Base-by-base conservation (phyloP, 257 asterid species). In the Solanum bulbocastanum region DNA sequence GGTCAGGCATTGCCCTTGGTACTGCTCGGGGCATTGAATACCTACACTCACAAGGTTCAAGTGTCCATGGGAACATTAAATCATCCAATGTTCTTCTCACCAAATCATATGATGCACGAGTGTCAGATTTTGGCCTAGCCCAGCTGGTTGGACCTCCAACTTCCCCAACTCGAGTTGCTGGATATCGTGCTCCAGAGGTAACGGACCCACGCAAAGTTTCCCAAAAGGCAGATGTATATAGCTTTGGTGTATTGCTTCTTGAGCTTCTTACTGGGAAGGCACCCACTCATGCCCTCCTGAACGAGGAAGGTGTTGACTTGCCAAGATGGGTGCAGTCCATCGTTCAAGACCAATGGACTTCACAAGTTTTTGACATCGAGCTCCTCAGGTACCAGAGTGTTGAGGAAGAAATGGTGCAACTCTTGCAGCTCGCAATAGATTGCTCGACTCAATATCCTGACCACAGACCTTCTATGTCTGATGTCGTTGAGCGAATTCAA, bases 111-210 rank as follows among this genome's bases (percentile, higher is more conserved):
- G 88, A 89, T 23, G 92, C 92, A 32, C 88, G 87, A 74, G 90
- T 92, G 33, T 92, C 94, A 10, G 94, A 92, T 89, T 92, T 90
- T 69, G 94, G 94, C 68, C 78, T 92, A 44, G 88, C 90, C 44
- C 89, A 89, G 39, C 87, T 92, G 10, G 92, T 90, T 44, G 92
- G 91, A 62, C 92, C 93, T 30, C 87, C 92, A 20, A 89, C 94
- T 75, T 81, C 92, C 42, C 92, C 94, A 22, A 85, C 88, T 44
- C 92, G 90, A 30, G 88, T 87, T 56, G 87, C 89, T 52, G 92
- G 94, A 84, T 92, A 92, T 75, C 91, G 92, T 44, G 94, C 94
- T 30, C 94, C 94, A 1, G 94, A 92, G 85, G 93, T 92, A 89
- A 92, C 90, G 0, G 93, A 92, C 40, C 88, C 90, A 0, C 89